Percentiles rank a stretch among this genome's conserved stretches.
Evolutionary conservation across 2,329 filamentous ascomycete genomes (phyloP).

Genomic region (Monosporascus sp.): DNA sequence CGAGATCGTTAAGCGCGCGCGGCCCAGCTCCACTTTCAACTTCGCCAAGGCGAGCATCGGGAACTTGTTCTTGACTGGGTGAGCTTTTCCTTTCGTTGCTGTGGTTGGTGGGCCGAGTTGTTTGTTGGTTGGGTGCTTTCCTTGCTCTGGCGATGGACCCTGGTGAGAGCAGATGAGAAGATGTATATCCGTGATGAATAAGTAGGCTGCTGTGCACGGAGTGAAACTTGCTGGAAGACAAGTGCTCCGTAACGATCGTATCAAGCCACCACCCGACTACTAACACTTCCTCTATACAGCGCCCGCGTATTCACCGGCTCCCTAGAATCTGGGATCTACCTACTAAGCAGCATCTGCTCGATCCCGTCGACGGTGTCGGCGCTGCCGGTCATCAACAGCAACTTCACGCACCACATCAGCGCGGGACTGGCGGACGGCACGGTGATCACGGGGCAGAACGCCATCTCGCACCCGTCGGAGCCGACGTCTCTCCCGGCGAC

Average conservation of each 20-base stretch:
- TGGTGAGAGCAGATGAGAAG: too few relatives aligned
- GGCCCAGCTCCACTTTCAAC: conserved; percentile 70
- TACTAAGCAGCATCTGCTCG: conserved; percentile 81
- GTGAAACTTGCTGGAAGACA: too few relatives aligned
- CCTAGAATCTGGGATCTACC: conserved; percentile 88
- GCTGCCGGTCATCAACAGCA: conserved; percentile 87
- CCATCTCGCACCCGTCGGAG: conserved; percentile 77
- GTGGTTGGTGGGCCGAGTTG: not conserved
- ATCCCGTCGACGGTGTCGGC: conserved; percentile 73
- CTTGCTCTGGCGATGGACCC: not conserved
- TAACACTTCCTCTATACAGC: conserved; percentile 12
- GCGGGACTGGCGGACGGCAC: conserved; percentile 72
- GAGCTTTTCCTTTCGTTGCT: conserved; percentile 6
- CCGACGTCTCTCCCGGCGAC: conserved; percentile 48
- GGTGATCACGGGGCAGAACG: conserved; percentile 84
- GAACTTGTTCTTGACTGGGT: conserved; percentile 75
- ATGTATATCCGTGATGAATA: too few relatives aligned
- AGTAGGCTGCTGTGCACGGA: too few relatives aligned
- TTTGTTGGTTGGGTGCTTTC: not conserved
- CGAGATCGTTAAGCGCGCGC: conserved; percentile 70
- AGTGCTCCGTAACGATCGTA: too few relatives aligned
- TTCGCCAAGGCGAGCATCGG: conserved; percentile 72
- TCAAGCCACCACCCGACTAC: not conserved
- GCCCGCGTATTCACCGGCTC: conserved; percentile 87
- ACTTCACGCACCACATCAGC: conserved; percentile 92